phyloP scores from a whole-genome alignment of 2,329 filamentous ascomycete genomes.

The Aurifilum marmelostoma region DNA sequence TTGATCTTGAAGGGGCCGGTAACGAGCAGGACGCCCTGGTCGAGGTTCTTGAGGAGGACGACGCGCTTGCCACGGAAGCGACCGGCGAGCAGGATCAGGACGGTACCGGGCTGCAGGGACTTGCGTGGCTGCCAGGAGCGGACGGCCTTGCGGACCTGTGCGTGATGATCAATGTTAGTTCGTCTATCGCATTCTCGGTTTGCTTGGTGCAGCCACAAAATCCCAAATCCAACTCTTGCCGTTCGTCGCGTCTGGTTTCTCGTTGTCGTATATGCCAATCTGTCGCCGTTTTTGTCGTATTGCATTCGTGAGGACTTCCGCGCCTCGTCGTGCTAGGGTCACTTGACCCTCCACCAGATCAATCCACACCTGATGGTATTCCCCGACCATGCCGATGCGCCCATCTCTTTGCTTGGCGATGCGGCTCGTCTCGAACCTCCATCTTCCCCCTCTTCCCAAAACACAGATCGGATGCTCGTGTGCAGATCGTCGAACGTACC shows the following conservation, averaged over 20 bases:
- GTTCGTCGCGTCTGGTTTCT: not conserved
- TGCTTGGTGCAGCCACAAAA: conserved; percentile 3
- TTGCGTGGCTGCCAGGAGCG: conserved; percentile 85
- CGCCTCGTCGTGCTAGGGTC: not conserved
- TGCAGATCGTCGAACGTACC: conserved; percentile 67
- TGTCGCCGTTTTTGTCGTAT: not conserved
- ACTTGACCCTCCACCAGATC: not conserved
- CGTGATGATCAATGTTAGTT: conserved; percentile 36
- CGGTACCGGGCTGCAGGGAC: conserved; percentile 89
- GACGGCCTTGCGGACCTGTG: conserved; percentile 90
- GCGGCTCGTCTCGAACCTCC: not conserved
- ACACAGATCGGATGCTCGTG: conserved; percentile 27
- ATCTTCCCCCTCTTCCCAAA: not conserved
- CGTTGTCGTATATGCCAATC: not conserved
- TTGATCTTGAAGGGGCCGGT: conserved; percentile 99
- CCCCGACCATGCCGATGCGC: not conserved
- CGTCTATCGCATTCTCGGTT: not conserved
- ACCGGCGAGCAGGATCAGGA: conserved; percentile 98
- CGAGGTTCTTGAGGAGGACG: conserved; percentile 95
- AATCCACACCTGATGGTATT: not conserved
- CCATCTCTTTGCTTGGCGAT: not conserved
- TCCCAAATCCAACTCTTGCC: not conserved
- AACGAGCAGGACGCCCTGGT: conserved; percentile 97
- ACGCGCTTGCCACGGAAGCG: conserved; percentile 99
- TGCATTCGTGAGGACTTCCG: not conserved